Evolutionary conservation across 352 stramenopile species (phyloP), one percentile per base, ranked within the genome.

Genomic region (Pythium plurisporium): DNA sequence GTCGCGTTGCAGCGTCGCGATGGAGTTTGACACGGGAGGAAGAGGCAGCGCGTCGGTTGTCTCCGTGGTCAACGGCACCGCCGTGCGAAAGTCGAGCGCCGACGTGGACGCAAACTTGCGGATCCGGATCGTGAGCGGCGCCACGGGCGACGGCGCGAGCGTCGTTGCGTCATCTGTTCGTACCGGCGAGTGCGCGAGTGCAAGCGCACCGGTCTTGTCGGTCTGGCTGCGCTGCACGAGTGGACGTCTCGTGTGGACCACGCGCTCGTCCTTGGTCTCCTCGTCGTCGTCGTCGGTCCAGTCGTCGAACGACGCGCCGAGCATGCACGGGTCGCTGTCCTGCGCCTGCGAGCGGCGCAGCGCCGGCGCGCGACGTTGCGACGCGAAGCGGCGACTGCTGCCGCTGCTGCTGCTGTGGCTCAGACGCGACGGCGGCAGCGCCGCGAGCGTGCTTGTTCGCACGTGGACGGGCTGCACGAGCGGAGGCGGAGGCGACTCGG

Each of bases 201-300:
- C 8, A 14, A 42, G 17, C 36, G 22, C 5, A 8, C 10, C 17
- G 17, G 36, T 52, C n/a, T 46, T 51, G 8, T 63, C 47, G 26
- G 55, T 58, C 14, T 48, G 56, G 41, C 40, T 64, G 47, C 48
- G 56, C 20, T 57, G 55, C 14, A 63, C 22, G 36, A 6, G 3
- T 4, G 46, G 54, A 4, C 54, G 54, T 20, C 20, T 17, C 27
- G 20, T 25, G 31, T 37, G 31, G 31, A 10, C 17, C 31, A n/a
- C 31, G 15, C 34, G 6, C 8, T 4, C 12, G 37, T 55, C 55
- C 5, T 31, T 31, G 9, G 42, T 51, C 14, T 55, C 46, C 17
- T 64, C 56, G 25, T 58, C 47, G 0, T 64, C 56, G 33, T 57
- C 56, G 48, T 64, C 56, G 56, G 40, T 58, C 38, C 38, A 58